These are phyloP conservation scores for Kalmanozyma brasiliensis DNA, from an alignment of 1,284 basidiomycete genomes.

Conservation along the genomic window DNA sequence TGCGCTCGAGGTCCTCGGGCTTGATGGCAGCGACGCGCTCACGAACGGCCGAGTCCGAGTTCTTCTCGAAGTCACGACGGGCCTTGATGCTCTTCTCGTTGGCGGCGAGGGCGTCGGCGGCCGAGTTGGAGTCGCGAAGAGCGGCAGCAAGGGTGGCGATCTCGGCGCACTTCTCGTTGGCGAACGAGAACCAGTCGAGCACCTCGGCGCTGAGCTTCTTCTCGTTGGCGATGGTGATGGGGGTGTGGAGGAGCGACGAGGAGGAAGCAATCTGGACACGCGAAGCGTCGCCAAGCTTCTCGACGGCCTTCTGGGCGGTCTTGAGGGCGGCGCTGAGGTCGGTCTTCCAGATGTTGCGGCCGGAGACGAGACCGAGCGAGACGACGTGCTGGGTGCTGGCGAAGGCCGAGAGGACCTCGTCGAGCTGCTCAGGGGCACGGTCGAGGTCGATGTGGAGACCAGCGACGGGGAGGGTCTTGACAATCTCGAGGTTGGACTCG, in stretches of 20 bases:
- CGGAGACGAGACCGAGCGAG: constrained; percentile 96
- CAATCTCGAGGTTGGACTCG: constrained; percentile 87
- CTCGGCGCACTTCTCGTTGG: constrained; percentile 93
- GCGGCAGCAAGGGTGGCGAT: constrained; percentile 82
- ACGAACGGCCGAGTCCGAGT: constrained; percentile 93
- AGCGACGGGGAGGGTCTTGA: constrained; percentile 91
- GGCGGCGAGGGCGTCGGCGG: constrained; percentile 52
- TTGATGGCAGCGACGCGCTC: constrained; percentile 94
- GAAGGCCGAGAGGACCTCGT: constrained; percentile 82
- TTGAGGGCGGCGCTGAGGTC: constrained; percentile 88
- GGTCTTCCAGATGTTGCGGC: constrained; percentile 99
- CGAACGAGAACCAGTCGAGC: constrained; percentile 99
- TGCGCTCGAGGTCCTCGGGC: constrained; percentile 85
- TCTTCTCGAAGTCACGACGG: constrained; percentile 94
- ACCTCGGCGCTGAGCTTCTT: constrained; percentile 89
- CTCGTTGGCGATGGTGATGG: constrained; percentile 93
- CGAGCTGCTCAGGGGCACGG: constrained; percentile 86
- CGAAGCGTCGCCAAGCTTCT: constrained; percentile 57
- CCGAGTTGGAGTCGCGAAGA: constrained; percentile 55
- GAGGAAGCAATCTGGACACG: constrained; percentile 95
- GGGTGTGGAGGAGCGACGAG: constrained; percentile 97
- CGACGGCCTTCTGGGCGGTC: constrained; percentile 80
- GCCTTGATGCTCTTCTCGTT: constrained; percentile 93
- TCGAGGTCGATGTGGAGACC: constrained; percentile 97
- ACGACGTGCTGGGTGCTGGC: constrained; percentile 74